These are phyloP conservation scores for Kappamyces sp. DNA, from an alignment of 192 early-diverging fungal genomes.

Conservation along the genomic window DNA sequence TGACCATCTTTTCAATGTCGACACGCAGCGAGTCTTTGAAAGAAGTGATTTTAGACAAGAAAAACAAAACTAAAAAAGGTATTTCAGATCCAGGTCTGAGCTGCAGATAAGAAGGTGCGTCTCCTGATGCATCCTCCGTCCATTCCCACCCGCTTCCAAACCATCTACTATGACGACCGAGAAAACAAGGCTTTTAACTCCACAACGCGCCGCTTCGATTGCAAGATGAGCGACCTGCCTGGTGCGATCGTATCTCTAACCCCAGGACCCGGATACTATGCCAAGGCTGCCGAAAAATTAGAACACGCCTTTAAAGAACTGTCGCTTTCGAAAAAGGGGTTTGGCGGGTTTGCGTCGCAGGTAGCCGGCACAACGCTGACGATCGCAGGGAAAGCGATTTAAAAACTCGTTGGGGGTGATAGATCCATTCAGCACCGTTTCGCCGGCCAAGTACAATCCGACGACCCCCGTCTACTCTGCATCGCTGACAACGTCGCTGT, in stretches of 20 bases:
- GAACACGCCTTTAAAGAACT: slow-evolving; percentile 17
- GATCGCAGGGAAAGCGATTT: slow-evolving; percentile 22
- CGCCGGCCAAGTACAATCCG: slow-evolving; percentile 32
- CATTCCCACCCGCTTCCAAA: slow-evolving; percentile 50
- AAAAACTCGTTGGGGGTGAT: slow-evolving; percentile 33
- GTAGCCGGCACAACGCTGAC: slow-evolving; percentile 15
- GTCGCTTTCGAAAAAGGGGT: slow-evolving; percentile 38
- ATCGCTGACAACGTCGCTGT: slow-evolving; percentile 25
- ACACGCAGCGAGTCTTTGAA: no score
- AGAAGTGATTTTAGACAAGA: no score
- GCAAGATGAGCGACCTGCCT: slow-evolving; percentile 36
- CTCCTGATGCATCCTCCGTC: slow-evolving; percentile 38
- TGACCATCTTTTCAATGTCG: no score
- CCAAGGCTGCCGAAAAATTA: slow-evolving; percentile 18
- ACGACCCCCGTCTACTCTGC: slow-evolving; percentile 28
- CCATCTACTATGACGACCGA: slow-evolving; percentile 45
- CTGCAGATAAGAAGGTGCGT: no score
- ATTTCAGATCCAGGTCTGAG: no score
- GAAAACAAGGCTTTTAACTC: slow-evolving; percentile 44
- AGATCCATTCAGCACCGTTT: slow-evolving; percentile 16
- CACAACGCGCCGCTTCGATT: slow-evolving; percentile 36
- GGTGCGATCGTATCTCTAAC: no score
- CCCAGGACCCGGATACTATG: slow-evolving; percentile 46
- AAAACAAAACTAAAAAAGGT: no score
- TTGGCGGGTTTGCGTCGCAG: slow-evolving; percentile 47